Base-by-base conservation (phyloP, 352 stramenopile genomes). In the Phytophthora quininea region DNA sequence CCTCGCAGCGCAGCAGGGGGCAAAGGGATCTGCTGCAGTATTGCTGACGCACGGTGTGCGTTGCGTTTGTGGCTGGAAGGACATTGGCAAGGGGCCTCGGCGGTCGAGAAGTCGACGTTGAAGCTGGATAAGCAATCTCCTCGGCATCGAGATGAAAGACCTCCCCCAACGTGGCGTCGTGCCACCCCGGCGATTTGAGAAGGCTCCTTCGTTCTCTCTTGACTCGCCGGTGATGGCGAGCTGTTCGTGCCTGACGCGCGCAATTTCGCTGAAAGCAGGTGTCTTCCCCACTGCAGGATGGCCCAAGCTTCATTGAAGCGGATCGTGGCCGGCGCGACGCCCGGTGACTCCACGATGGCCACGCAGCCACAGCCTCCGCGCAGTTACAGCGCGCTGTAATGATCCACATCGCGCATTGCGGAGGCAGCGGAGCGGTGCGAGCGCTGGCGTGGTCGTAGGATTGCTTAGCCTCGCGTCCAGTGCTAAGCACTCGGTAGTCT, bases 241-340 rank as follows among this genome's bases (percentile, higher is more conserved):
- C 10, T 11, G 6, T 40, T 40, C 35, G 35, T 40, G 19, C 19
- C 19, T 24, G 19, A 24, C 19, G 19, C 35, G 35, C 8, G 72
- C 64, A 37, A 10, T 31, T 40, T 76, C 64, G 50, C 15, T 50
- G 45, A 77, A 77, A 77, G 54, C 73, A 77, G 54, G 64, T 71
- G 72, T 48, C 19, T 68, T 40, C 30, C 15, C 47, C 29, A 35
- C 57, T 57, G 57, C 14, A 56, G 58, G 45, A 29, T 62, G 51
- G 38, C 33, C 49, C 54, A 31, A 48, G 51, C 54, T 67, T 63
- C 43, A 19, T 74, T 67, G 67, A 74, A 71, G 70, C 42, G 38
- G 48, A 54, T 55, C 31, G 24, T 38, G 19, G 38, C 31, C n/a
- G 38, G 24, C 32, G 24, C 40, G 29, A 40, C 53, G 9, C 14